Percentiles rank a stretch among this genome's conserved stretches.
Evolutionary conservation across 2,329 filamentous ascomycete species (phyloP).

Genomic region (Triangularia verruculosa): DNA sequence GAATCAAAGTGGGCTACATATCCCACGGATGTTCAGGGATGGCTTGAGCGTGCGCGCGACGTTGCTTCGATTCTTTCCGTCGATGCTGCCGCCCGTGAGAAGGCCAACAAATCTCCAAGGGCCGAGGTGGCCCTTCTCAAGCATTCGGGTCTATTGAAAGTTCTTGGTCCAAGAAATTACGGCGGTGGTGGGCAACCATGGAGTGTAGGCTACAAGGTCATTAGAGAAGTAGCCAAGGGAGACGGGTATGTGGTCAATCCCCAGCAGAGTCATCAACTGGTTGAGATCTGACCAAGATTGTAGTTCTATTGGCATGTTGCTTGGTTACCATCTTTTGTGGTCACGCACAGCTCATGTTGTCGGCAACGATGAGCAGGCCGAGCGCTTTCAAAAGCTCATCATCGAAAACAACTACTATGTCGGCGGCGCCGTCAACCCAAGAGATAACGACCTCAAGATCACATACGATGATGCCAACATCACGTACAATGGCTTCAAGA

Average conservation of each 20-base stretch:
- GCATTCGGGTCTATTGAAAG: slow-evolving; percentile 39
- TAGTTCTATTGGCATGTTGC: slow-evolving; percentile 60
- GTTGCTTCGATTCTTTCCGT: slow-evolving; percentile 36
- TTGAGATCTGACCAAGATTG: background rate
- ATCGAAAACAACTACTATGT: slow-evolving; percentile 64
- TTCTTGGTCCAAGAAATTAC: slow-evolving; percentile 39
- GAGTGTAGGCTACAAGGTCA: slow-evolving; percentile 54
- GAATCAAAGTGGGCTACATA: slow-evolving; percentile 35
- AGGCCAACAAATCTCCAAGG: slow-evolving; percentile 39
- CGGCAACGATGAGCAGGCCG: slow-evolving; percentile 57
- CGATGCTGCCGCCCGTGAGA: slow-evolving; percentile 37
- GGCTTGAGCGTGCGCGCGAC: slow-evolving; percentile 40
- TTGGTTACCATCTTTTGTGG: slow-evolving; percentile 65
- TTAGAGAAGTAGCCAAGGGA: slow-evolving; percentile 60
- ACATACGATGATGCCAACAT: slow-evolving; percentile 52
- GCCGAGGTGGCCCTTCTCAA: slow-evolving; percentile 42
- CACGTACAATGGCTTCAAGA: slow-evolving; percentile 60
- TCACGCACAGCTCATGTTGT: slow-evolving; percentile 59
- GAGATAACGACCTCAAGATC: slow-evolving; percentile 59
- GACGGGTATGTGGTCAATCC: slow-evolving; percentile 61
- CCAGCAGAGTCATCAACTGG: background rate
- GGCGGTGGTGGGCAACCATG: slow-evolving; percentile 44
- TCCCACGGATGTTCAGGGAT: slow-evolving; percentile 33
- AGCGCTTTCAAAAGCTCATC: slow-evolving; percentile 54
- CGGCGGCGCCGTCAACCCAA: slow-evolving; percentile 63